Percentiles rank a stretch among this genome's conserved stretches.
phyloP scores from a whole-genome alignment of 2,329 filamentous ascomycete genomes.

The Fusarium coicis region DNA sequence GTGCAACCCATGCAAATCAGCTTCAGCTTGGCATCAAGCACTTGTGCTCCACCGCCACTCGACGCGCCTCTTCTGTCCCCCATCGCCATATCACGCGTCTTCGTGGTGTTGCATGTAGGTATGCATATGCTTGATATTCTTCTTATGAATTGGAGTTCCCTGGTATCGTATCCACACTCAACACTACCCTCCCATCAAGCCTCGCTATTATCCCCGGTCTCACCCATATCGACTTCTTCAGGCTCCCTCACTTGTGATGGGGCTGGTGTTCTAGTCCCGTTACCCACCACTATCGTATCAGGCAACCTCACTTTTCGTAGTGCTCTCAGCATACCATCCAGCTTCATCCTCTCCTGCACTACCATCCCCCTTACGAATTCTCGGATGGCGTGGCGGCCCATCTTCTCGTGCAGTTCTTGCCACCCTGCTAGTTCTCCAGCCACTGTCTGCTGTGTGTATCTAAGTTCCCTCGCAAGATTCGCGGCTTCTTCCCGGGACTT shows the following conservation, averaged over 20 bases:
- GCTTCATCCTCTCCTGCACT: conserved; percentile 79
- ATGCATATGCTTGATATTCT: conserved; percentile 7
- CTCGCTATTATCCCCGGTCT: conserved; percentile 30
- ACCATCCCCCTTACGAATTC: conserved; percentile 83
- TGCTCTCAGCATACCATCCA: conserved; percentile 84
- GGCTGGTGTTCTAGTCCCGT: conserved; percentile 27
- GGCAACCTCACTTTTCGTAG: conserved; percentile 67
- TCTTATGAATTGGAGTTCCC: conserved; percentile 6
- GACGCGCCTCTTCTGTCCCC: conserved; percentile 33
- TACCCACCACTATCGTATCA: conserved; percentile 16
- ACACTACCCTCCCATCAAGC: conserved; percentile 23
- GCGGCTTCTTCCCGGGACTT: conserved; percentile 77
- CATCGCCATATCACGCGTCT: conserved; percentile 40
- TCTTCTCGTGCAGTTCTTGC: conserved; percentile 87
- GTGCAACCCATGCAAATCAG: conserved; percentile 28
- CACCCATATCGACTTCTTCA: conserved; percentile 25
- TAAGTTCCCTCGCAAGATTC: conserved; percentile 80
- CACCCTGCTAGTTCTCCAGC: conserved; percentile 92
- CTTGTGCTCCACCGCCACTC: conserved; percentile 21
- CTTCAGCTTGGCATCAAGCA: not conserved
- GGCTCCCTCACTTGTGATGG: conserved; percentile 29
- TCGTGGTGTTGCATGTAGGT: conserved; percentile 33
- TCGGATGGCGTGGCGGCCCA: conserved; percentile 78
- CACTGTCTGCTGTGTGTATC: conserved; percentile 94
- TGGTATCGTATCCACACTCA: conserved; percentile 33